Conservation (phyloP, 352 stramenopile genomes). For the Pythium periplocum region DNA sequence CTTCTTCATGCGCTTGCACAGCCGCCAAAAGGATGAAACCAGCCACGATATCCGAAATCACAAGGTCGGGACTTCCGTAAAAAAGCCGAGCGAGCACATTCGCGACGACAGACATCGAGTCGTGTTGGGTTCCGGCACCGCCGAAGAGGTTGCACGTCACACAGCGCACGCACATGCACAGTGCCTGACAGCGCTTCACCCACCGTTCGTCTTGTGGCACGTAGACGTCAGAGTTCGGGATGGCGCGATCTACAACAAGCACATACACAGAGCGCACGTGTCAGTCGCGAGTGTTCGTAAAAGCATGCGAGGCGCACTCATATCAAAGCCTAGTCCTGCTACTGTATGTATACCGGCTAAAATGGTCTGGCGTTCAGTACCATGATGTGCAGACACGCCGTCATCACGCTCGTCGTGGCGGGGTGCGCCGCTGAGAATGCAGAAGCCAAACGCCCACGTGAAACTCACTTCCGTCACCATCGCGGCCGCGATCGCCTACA, state of each 20-base stretch:
- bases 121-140: conserved; percentile 72
- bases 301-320: too few species aligned
- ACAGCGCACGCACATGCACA: conserved; percentile 80
- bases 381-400: conserved; percentile 34
- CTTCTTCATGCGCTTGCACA: conserved; percentile 76
- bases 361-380: conserved; percentile 76
- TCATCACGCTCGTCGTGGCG: conserved; percentile 14
- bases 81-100: conserved; percentile 83
- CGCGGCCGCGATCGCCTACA: conserved; percentile 43
- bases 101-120: conserved; percentile 85
- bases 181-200: conserved; percentile 64
- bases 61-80: conserved; percentile 81
- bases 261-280: conserved; percentile 3
- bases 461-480: conserved; percentile 72
- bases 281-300: too few species aligned
- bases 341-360: conserved; percentile 50
- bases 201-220: conserved; percentile 71
- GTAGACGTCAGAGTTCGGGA: conserved; percentile 78
- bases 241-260: conserved; percentile 32
- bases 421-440: conserved; percentile 45
- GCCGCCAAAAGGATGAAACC: conserved; percentile 78
- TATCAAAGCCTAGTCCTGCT: too few species aligned
- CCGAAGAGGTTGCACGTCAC: conserved; percentile 87
- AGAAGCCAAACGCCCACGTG: conserved; percentile 64
- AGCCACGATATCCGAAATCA: conserved; percentile 85